A percentile compares a stretch with the other conserved stretches of the same genome.
phyloP scores from a whole-genome alignment of 371 early-diverging fungal genomes.

The Polyrhizophydium stewartii region DNA sequence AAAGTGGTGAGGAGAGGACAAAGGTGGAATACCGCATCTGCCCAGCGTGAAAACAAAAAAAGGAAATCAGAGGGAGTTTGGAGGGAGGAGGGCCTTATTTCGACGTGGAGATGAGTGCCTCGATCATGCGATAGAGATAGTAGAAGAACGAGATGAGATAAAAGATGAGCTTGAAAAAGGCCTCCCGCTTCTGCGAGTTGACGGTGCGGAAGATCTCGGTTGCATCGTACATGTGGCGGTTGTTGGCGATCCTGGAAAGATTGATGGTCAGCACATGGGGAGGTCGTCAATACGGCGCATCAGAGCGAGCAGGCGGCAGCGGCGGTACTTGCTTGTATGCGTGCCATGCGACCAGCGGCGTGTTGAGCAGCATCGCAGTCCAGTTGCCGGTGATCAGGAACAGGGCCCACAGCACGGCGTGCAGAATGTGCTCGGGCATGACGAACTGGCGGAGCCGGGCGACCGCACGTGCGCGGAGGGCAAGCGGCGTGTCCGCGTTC shows the following conservation, averaged over 20 bases:
- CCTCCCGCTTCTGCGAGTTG: constrained; percentile 84
- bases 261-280: not conserved
- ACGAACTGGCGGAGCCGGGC: constrained; percentile 82
- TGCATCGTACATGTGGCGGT: constrained; percentile 89
- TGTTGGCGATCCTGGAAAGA: constrained; percentile 60
- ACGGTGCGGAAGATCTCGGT: constrained; percentile 96
- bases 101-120: constrained; percentile 9
- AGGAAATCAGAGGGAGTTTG: too few species aligned
- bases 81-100: too few species aligned
- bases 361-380: constrained; percentile 78
- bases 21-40: too few species aligned
- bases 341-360: constrained; percentile 83
- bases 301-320: not conserved
- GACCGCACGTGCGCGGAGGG: not conserved
- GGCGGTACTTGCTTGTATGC: constrained; percentile 65
- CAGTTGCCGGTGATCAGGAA: constrained; percentile 84
- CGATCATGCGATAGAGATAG: constrained; percentile 42
- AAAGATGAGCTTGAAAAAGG: constrained; percentile 91
- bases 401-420: constrained; percentile 72
- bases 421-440: constrained; percentile 84
- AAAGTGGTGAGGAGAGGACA: too few species aligned
- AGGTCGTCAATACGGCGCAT: too few species aligned
- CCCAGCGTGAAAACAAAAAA: too few species aligned
- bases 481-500: not conserved
- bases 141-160: constrained; percentile 92